Evolutionary conservation across 192 early-diverging fungal genomes (phyloP), one percentile per base, ranked within the genome.

Genomic region (Backusella mclennaniae): DNA sequence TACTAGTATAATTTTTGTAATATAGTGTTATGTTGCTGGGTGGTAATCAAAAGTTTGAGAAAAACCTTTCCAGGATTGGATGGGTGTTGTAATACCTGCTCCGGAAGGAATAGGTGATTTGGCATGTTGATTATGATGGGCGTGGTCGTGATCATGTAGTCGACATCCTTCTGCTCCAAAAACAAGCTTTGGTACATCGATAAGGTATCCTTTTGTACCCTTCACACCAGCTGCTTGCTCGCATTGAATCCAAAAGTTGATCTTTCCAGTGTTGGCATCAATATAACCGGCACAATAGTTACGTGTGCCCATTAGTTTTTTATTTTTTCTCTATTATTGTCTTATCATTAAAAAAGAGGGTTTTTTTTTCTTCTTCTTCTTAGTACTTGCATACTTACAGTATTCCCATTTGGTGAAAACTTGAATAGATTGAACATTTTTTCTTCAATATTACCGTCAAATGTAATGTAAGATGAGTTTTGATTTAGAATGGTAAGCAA

Each of bases 361-460:
- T 3, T 15, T n/a, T 26, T 14, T 39, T 6, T 56, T 17, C 8
- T n/a, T 26, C 4, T 23, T 6, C 26, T 17, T 21, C n/a, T 0
- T 53, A n/a, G 15, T 53, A 21, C 7, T 31, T 9, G 42, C 3
- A 44, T 17, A 69, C 53, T 63, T 73, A 73, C 52, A 3, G 76
- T 4, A 23, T 77, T 77, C n/a, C 76, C 71, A 73, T 77, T 77
- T 46, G 76, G 76, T 23, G 76, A 77, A 15, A 17, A 26, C 31
- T 77, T 83, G 76, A 95, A 95, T 56, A 90, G 77, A 38, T 88
- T 82, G 69, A 89, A 84, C 92, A 95, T 93, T 66, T 85, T 82
- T 63, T 95, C 94, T 36, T 87, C 84, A 19, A 92, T 92, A 52
- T 71, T 73, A 12, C 82, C 83, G 71, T 90, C 86, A 26, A 92